Conservation (phyloP, 306 rosid genomes). For the Casuarina glauca region DNA sequence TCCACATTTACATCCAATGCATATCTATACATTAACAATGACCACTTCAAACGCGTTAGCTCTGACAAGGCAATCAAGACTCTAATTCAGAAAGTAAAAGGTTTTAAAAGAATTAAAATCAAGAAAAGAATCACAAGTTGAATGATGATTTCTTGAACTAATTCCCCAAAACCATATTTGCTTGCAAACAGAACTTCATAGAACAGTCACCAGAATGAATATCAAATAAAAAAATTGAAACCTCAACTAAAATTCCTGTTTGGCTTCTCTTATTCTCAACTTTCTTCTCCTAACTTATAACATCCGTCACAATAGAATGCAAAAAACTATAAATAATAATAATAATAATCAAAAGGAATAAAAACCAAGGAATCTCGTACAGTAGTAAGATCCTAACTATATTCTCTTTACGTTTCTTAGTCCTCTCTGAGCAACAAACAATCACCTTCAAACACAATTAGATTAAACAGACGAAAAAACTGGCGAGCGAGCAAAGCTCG, state of each 20-base stretch:
- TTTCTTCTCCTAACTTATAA: not conserved
- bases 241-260: not conserved
- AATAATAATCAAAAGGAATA: not conserved
- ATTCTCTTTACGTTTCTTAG: not conserved
- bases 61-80: constrained; percentile 19
- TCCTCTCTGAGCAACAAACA: not conserved
- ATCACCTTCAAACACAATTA: not conserved
- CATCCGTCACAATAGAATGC: not conserved
- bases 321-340: too few relatives aligned
- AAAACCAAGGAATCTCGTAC: not conserved
- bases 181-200: not conserved
- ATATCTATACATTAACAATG: constrained; percentile 60
- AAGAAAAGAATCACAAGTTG: not conserved
- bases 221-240: not conserved
- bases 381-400: not conserved
- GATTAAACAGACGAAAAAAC: not conserved
- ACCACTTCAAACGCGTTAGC: constrained; percentile 38
- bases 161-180: not conserved
- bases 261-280: not conserved
- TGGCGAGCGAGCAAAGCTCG: not conserved
- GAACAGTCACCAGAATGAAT: not conserved
- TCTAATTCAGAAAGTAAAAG: constrained; percentile 41
- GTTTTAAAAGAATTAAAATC: not conserved
- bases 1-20: constrained; percentile 98
- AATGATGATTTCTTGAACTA: not conserved